Conservation (phyloP, 768 basidiomycete species). For the Termitomyces titanicus region DNA sequence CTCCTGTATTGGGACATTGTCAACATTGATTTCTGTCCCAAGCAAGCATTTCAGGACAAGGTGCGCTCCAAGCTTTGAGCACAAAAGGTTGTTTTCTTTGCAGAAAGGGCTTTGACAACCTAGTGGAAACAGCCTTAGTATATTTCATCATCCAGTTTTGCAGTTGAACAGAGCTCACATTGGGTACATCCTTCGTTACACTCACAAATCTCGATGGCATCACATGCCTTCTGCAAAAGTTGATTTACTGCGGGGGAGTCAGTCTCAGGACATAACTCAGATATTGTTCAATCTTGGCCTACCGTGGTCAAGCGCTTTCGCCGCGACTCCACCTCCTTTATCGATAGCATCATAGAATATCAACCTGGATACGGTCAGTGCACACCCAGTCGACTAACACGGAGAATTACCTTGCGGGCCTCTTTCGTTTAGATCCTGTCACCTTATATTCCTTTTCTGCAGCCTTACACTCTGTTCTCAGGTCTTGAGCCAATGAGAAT, state of each 20-base stretch:
- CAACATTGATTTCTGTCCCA: conserved; percentile 34
- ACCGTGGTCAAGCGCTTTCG: conserved; percentile 85
- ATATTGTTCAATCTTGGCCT: conserved; percentile 10
- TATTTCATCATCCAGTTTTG: background rate
- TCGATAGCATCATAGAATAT: conserved; percentile 79
- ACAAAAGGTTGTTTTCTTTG: conserved; percentile 68
- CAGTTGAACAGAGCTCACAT: conserved; percentile 41
- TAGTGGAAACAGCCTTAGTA: conserved; percentile 21
- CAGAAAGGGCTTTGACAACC: conserved; percentile 68
- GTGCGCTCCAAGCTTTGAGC: conserved; percentile 72
- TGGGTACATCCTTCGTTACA: conserved; percentile 68
- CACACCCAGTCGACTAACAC: background rate
- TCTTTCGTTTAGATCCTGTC: conserved; percentile 49
- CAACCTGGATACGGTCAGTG: conserved; percentile 41
- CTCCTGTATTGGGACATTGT: conserved; percentile 31
- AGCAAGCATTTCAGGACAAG: conserved; percentile 64
- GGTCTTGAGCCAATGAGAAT: conserved; percentile 63
- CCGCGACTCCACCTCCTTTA: conserved; percentile 66
- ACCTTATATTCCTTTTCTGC: conserved; percentile 68
- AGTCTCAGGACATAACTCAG: background rate
- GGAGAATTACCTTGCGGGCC: conserved; percentile 60
- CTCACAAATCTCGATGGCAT: conserved; percentile 53
- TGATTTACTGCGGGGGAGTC: conserved; percentile 40
- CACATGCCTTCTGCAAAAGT: conserved; percentile 56
- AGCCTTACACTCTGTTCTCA: conserved; percentile 82